Conservation (phyloP, 2,329 filamentous ascomycete species). For the Pestalotiopsis sp. region DNA sequence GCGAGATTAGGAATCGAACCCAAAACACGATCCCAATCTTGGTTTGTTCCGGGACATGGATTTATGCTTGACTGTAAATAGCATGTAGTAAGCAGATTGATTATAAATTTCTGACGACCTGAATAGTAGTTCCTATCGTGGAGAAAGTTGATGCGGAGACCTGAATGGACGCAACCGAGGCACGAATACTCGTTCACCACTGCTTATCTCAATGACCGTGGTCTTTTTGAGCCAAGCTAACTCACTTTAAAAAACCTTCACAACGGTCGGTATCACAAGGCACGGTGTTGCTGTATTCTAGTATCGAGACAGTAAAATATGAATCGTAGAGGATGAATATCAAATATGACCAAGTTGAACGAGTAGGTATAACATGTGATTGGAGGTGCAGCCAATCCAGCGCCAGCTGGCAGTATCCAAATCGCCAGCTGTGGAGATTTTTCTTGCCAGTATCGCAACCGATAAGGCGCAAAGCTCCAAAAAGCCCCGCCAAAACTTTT, state of each 20-base stretch:
- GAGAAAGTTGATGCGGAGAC: neutral
- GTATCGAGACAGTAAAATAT: neutral
- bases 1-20: neutral
- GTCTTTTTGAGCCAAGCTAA: neutral
- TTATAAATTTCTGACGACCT: neutral
- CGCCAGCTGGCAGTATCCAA: neutral
- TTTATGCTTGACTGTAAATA: neutral
- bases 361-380: neutral
- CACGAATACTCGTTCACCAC: neutral
- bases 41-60: neutral
- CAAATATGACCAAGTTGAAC: neutral
- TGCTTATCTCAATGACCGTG: neutral
- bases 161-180: neutral
- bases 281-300: no score
- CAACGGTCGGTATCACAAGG: no score
- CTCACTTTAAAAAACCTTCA: no score
- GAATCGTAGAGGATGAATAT: neutral
- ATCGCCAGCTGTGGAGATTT: neutral
- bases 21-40: neutral
- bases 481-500: constrained; percentile 13
- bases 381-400: neutral
- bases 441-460: neutral
- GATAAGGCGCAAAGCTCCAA: neutral
- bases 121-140: neutral
- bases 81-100: neutral